A percentile compares a stretch with the other conserved stretches of the same genome.
phyloP scores from a whole-genome alignment of 345 rosid genomes.

The Laguncularia racemosa region DNA sequence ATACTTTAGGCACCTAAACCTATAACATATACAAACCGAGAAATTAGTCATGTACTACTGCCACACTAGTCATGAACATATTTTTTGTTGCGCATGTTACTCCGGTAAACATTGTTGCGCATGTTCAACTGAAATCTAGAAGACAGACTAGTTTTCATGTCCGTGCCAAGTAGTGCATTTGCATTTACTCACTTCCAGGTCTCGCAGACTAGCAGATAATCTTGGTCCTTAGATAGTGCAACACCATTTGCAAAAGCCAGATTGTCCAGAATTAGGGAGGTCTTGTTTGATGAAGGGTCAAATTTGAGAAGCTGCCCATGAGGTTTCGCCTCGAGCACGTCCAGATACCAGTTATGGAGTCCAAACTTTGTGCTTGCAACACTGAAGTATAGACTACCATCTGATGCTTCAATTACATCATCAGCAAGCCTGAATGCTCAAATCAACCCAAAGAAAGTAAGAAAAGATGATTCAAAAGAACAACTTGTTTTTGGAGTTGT shows the following conservation, averaged over 20 bases:
- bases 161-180: too few relatives aligned
- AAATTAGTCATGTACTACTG: neutral
- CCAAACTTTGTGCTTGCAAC: conserved; percentile 42
- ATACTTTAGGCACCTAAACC: conserved; percentile 36
- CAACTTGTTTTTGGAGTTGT: neutral
- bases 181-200: conserved; percentile 29
- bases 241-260: conserved; percentile 43
- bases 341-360: conserved; percentile 27
- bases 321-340: conserved; percentile 46
- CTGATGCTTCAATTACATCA: conserved; percentile 46
- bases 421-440: conserved; percentile 32
- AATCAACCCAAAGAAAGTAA: too few relatives aligned
- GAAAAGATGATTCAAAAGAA: neutral
- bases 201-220: conserved; percentile 39
- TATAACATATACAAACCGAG: conserved; percentile 6
- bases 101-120: neutral
- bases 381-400: conserved; percentile 45
- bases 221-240: conserved; percentile 35
- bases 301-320: conserved; percentile 46
- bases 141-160: neutral
- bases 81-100: too few relatives aligned
- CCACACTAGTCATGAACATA: too few relatives aligned
- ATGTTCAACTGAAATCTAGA: neutral
- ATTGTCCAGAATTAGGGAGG: conserved; percentile 27
- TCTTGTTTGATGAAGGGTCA: conserved; percentile 28